phyloP scores from a whole-genome alignment of 805 yeast genomes.

The Ascoidea tarda region DNA sequence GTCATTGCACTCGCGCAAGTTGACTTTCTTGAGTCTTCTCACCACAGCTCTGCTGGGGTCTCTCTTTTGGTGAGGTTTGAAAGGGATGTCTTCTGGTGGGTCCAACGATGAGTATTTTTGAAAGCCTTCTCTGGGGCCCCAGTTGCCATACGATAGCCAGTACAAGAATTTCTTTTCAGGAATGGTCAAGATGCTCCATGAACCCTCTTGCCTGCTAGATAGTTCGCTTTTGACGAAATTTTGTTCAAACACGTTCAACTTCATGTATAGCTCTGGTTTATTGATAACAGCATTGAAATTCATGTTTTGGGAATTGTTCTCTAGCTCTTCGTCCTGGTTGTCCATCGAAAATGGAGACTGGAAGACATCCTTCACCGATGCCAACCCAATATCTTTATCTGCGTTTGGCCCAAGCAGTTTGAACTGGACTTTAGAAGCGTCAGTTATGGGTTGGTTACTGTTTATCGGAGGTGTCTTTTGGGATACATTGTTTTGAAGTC shows the following conservation, averaged over 20 bases:
- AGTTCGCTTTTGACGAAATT: slow-evolving; percentile 39
- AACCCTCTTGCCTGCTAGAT: slow-evolving; percentile 26
- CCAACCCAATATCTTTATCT: too few relatives aligned
- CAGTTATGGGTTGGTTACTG: too few relatives aligned
- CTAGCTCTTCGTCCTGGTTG: slow-evolving; percentile 2
- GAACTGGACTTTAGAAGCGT: too few relatives aligned
- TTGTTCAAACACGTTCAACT: slow-evolving; percentile 34
- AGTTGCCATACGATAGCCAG: slow-evolving; percentile 52
- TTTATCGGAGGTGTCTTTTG: too few relatives aligned
- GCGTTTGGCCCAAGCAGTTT: too few relatives aligned
- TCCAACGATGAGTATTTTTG: slow-evolving; percentile 25
- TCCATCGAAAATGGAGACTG: too few relatives aligned
- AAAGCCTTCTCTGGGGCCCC: slow-evolving; percentile 55
- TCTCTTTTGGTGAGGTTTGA: slow-evolving; percentile 19
- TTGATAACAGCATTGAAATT: too few relatives aligned
- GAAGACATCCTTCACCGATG: too few relatives aligned
- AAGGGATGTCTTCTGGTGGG: slow-evolving; percentile 50
- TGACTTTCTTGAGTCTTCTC: slow-evolving; percentile 21
- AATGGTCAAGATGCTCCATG: slow-evolving; percentile 38
- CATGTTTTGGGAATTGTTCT: too few relatives aligned
- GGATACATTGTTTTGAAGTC: too few relatives aligned
- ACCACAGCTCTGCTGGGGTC: slow-evolving; percentile 12
- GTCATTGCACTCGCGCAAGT: slow-evolving; percentile 28
- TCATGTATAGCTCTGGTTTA: too few relatives aligned
- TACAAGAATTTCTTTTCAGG: slow-evolving; percentile 43